These are phyloP conservation scores for Lachnellula subtilissima DNA, from an alignment of 2,329 filamentous ascomycete species.

Conservation along the genomic window DNA sequence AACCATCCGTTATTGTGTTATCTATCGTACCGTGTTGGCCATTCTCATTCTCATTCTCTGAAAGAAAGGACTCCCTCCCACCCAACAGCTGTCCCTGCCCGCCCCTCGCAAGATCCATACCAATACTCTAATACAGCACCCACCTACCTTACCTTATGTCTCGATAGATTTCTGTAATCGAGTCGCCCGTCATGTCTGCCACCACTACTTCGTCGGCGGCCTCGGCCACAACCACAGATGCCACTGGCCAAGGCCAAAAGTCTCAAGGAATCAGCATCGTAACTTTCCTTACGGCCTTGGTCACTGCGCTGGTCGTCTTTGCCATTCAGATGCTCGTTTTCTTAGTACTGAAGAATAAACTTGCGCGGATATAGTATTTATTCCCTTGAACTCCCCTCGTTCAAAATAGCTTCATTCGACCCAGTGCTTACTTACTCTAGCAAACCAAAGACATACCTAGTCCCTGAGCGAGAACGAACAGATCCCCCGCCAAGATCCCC, in stretches of 20 bases:
- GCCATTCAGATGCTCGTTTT: slow-evolving; percentile 61
- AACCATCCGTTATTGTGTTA: background rate
- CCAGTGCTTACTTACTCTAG: slow-evolving; percentile 37
- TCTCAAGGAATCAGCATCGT: slow-evolving; percentile 30
- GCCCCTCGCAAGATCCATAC: background rate
- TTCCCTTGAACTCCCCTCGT: background rate
- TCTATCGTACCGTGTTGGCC: background rate
- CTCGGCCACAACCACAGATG: background rate
- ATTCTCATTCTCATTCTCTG: background rate
- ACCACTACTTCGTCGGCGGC: background rate
- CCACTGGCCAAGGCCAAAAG: slow-evolving; percentile 19
- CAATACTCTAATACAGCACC: background rate
- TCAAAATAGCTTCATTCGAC: too few species aligned
- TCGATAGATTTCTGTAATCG: background rate
- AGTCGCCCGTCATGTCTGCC: background rate
- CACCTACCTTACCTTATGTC: background rate
- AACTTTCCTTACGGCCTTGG: slow-evolving; percentile 30
- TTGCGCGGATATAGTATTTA: slow-evolving; percentile 74
- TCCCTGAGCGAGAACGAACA: slow-evolving; percentile 78
- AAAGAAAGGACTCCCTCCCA: background rate
- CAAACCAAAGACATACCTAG: slow-evolving; percentile 79
- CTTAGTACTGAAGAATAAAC: slow-evolving; percentile 68
- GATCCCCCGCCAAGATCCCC: slow-evolving; percentile 60
- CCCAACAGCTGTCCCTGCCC: background rate
- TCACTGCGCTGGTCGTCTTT: slow-evolving; percentile 29